Evolutionary conservation across 441 rosid genomes (phyloP).

Genomic region (Omphalea diandra): DNA sequence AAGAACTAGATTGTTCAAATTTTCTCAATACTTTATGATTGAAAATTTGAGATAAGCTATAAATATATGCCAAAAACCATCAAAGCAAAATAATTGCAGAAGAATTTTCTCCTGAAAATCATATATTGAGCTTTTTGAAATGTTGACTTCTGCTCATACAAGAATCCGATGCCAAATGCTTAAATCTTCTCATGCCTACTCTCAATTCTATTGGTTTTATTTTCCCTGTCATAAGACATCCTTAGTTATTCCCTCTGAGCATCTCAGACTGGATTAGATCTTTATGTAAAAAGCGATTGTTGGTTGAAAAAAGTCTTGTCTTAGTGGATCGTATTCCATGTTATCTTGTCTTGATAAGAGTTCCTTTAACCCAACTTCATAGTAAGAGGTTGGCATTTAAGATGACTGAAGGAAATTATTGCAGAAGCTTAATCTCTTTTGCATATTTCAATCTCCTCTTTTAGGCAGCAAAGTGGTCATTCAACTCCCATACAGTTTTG

Average conservation of each 20-base stretch:
- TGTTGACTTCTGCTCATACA: too few species aligned
- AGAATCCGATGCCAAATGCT: too few species aligned
- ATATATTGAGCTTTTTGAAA: too few species aligned
- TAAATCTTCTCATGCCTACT: too few species aligned
- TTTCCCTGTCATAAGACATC: slow-evolving; percentile 1
- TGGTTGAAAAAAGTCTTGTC: not conserved
- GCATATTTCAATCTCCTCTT: slow-evolving; percentile 22
- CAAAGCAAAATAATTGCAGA: not conserved
- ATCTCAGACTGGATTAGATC: not conserved
- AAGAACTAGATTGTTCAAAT: not conserved
- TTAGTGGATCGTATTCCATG: not conserved
- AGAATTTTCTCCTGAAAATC: not conserved
- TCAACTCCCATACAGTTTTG: slow-evolving; percentile 74
- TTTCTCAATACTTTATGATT: not conserved
- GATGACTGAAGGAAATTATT: slow-evolving; percentile 9
- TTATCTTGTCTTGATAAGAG: not conserved
- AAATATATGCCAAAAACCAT: not conserved
- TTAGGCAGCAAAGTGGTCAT: slow-evolving; percentile 90
- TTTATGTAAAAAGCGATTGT: not conserved
- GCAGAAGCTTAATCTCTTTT: slow-evolving; percentile 16
- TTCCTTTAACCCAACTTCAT: not conserved
- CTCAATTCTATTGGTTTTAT: not conserved
- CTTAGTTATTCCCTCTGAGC: not conserved
- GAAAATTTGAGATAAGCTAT: not conserved
- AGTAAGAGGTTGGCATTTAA: not conserved